Base-by-base conservation (phyloP, 176 grass and related monocot genomes). In the Alopecurus myosuroides region DNA sequence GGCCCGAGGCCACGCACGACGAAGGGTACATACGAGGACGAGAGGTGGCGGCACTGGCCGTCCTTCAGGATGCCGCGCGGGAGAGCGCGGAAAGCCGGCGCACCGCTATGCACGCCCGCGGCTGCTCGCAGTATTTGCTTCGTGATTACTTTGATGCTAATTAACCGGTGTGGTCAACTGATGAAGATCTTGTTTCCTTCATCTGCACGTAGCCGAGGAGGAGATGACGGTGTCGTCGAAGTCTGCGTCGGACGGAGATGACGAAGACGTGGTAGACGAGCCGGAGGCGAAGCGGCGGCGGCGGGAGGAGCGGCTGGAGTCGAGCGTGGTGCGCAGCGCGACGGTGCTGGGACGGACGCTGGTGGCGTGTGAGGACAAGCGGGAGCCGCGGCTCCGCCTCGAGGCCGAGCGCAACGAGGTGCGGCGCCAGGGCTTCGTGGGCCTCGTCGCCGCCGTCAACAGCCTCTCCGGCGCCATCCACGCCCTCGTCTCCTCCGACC, bases 331-430 rank as follows among this genome's bases (percentile, higher is more conserved):
- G 74, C 92, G 94, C 15, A 94, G 97, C 70, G 97, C 97, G 78
- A 97, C 91, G 29, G 92, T 99, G 86, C 86, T 99, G 23, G 88
- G 94, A 42, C 86, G 90, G 18, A 99, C 97, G 0, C 60, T 99
- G 84, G 90, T 89, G 31, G 76, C 97, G n/a, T 99, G 97, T 85
- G 97, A 99, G 86, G 94, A 99, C 75, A 89, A 94, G 88, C 86
- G 94, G 88, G 97, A 97, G 81, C 97, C 94, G 10, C 88, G 91
- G 44, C 91, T 99, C 25, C 89, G 90, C 11, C 81, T 99, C 1
- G 91, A 97, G 90, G 94, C 95, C 88, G 81, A 94, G 85, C 93
- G 91, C 46, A 90, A 94, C 10, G 97, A 99, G 81, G 82, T 89
- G 48, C 94, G 89, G 14, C 97, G 93, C 86, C 97, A 99, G 86